Conservation (phyloP, 176 grass and related monocot species). For the Saccharum officinarum region DNA sequence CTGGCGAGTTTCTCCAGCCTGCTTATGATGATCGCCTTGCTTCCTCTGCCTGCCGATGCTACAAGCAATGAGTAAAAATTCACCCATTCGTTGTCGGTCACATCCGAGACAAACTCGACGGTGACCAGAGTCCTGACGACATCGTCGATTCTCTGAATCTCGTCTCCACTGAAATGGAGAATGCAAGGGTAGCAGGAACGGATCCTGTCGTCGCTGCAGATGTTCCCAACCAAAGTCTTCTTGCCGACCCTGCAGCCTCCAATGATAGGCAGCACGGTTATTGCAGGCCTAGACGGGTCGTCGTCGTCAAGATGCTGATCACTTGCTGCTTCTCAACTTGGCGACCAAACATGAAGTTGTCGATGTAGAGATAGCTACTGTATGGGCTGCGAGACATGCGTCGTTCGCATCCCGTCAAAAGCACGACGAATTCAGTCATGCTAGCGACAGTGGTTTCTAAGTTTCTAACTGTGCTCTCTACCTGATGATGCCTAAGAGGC, state of each 20-base stretch:
- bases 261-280: slow-evolving; percentile 12
- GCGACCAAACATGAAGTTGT: slow-evolving; percentile 41
- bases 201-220: slow-evolving; percentile 19
- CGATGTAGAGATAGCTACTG: slow-evolving; percentile 19
- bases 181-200: neutral
- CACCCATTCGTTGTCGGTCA: neutral
- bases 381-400: slow-evolving; percentile 18
- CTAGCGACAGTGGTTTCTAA: neutral
- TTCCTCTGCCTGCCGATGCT: neutral
- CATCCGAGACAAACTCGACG: slow-evolving; percentile 3
- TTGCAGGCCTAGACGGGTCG: too few relatives aligned
- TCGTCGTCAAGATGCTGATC: neutral
- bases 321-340: slow-evolving; percentile 18
- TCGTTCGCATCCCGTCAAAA: slow-evolving; percentile 4
- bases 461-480: neutral
- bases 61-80: neutral
- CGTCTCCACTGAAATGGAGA: slow-evolving; percentile 15
- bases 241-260: slow-evolving; percentile 24
- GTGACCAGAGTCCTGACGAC: slow-evolving; percentile 12
- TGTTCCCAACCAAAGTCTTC: slow-evolving; percentile 17
- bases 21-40: slow-evolving; percentile 33
- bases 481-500: neutral
- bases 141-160: neutral
- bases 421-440: neutral
- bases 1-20: neutral